Evolutionary conservation across 805 yeast species (phyloP).

Genomic region (Zygotorulaspora florentina): DNA sequence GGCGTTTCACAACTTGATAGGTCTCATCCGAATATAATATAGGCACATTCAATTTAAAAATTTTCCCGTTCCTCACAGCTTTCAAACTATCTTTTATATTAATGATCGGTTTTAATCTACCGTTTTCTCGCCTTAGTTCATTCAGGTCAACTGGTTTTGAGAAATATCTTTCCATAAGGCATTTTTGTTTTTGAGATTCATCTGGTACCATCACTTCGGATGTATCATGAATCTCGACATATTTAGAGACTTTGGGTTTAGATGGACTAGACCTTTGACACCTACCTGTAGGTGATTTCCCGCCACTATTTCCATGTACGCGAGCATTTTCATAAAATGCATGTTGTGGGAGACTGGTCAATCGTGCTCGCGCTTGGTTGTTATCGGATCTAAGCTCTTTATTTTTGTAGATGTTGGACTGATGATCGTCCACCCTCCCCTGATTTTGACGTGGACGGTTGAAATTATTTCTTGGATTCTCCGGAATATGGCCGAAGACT

Average conservation of each 20-base stretch:
- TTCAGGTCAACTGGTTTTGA: constrained; percentile 13
- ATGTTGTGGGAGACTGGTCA: background rate
- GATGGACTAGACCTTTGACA: background rate
- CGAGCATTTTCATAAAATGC: background rate
- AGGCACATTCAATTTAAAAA: constrained; percentile 16
- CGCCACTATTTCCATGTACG: background rate
- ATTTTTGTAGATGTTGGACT: background rate
- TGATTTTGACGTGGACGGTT: no score
- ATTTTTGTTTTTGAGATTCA: constrained; percentile 2
- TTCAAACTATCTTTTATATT: constrained; percentile 9
- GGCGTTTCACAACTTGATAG: constrained; percentile 4
- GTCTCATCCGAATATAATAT: constrained; percentile 4
- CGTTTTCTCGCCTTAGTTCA: constrained; percentile 5
- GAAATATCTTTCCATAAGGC: constrained; percentile 10
- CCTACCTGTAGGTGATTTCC: constrained; percentile 1
- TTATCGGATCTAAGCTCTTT: background rate
- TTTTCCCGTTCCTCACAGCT: constrained; percentile 2
- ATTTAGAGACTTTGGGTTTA: constrained; percentile 3
- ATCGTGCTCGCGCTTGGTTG: background rate
- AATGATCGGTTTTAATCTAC: constrained; percentile 17
- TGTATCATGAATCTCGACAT: constrained; percentile 8
- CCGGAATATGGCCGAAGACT: background rate
- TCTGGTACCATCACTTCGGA: constrained; percentile 1
- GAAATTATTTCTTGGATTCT: background rate
- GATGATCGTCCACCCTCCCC: background rate